Conservation (phyloP, 2,329 filamentous ascomycete species). For the Phoma herbarum region DNA sequence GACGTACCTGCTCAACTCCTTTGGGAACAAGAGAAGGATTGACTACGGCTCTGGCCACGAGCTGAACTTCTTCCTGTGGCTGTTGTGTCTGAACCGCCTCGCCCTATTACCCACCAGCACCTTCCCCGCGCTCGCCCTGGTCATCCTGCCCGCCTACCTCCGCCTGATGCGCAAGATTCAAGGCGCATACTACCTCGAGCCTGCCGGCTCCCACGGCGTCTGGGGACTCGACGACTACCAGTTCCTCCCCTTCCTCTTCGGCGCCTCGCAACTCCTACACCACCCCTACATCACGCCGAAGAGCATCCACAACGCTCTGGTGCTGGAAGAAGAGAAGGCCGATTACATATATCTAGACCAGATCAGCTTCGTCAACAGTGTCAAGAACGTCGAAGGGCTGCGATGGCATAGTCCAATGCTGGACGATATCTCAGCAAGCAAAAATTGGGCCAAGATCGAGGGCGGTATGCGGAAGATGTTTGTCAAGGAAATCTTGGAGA, state of each 20-base stretch:
- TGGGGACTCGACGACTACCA: constrained; percentile 64
- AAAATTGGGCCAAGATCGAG: constrained; percentile 91
- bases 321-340: constrained; percentile 82
- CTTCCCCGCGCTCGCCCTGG: constrained; percentile 77
- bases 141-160: constrained; percentile 84
- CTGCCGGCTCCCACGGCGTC: constrained; percentile 64
- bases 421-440: constrained; percentile 92
- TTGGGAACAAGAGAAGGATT: constrained; percentile 82
- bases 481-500: constrained; percentile 87
- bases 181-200: constrained; percentile 93
- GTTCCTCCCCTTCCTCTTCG: constrained; percentile 62
- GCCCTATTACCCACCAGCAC: constrained; percentile 69
- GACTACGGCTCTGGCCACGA: constrained; percentile 98
- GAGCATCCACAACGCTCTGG: constrained; percentile 83
- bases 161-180: constrained; percentile 87
- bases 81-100: constrained; percentile 90
- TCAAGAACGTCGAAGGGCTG: constrained; percentile 93
- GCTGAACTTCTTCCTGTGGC: constrained; percentile 95
- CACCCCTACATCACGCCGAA: constrained; percentile 67
- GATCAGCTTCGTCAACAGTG: constrained; percentile 91
- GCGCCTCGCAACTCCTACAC: constrained; percentile 65
- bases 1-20: constrained; percentile 81
- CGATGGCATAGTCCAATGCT: constrained; percentile 99
- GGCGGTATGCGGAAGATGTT: constrained; percentile 98
- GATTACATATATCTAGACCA: constrained; percentile 94